Evolutionary conservation across 2,329 filamentous ascomycete genomes (phyloP).

Genomic region (Cladosporium velox): DNA sequence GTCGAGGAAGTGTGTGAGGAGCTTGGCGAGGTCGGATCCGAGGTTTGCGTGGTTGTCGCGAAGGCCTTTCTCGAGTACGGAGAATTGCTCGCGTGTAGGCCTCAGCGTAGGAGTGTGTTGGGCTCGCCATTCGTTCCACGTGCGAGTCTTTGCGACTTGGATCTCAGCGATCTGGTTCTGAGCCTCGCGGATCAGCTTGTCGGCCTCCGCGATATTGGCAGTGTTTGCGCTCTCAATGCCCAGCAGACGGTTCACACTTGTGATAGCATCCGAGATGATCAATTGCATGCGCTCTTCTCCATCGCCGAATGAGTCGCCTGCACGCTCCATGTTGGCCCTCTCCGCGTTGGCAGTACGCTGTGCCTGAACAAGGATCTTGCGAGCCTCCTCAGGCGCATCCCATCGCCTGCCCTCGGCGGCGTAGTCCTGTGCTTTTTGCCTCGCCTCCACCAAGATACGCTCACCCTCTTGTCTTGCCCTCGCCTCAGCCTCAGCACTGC

Average conservation of each 20-base stretch:
- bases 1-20: conserved; percentile 59
- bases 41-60: conserved; percentile 52
- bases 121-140: conserved; percentile 28
- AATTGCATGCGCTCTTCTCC: conserved; percentile 2
- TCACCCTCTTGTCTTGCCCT: conserved; percentile 26
- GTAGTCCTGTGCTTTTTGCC: neutral
- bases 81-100: conserved; percentile 22
- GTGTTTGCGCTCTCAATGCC: neutral
- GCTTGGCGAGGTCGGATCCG: conserved; percentile 53
- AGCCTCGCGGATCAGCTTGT: neutral
- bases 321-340: conserved; percentile 13
- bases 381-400: conserved; percentile 21
- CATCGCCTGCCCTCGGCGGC: conserved; percentile 12
- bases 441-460: conserved; percentile 7
- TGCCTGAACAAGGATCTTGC: conserved; percentile 13
- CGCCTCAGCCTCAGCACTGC: conserved; percentile 13
- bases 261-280: conserved; percentile 9
- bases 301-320: neutral
- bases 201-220: neutral
- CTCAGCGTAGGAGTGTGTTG: conserved; percentile 24
- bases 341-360: conserved; percentile 9
- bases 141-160: conserved; percentile 23
- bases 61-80: conserved; percentile 39
- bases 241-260: neutral
- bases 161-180: conserved; percentile 17